Evolutionary conservation across 805 yeast species (phyloP), one percentile per base, ranked within the genome.

Genomic region (Dipodascopsis tothii): DNA sequence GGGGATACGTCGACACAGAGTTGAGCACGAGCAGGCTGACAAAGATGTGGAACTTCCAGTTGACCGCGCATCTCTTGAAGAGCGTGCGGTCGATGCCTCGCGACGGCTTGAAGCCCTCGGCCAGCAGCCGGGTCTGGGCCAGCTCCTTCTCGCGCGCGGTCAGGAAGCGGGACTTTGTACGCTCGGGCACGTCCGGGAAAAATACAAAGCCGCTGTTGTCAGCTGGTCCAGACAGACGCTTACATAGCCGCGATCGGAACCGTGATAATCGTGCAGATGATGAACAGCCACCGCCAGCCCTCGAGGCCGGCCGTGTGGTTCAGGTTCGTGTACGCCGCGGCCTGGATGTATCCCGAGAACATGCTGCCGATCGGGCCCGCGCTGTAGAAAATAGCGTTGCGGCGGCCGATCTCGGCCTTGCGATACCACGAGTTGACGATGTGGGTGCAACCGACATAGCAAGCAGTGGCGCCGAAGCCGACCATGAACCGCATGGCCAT

Each of bases 271-370:
- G 80, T 80, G 57, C 80, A 84, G 50, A 81, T 70, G 37, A 81
- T 73, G 56, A 78, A 81, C 55, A 78, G 75, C 86, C 86, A 81
- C 65, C 78, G 71, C 86, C 86, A 81, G 9, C 83, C 77, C 9
- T 69, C 68, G 11, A 74, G 63, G 0, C 84, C 85, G 35, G 58
- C 56, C 7, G 56, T 62, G 23, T 81, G 83, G 41, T 69, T 63
- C 50, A 80, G 59, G 32, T 61, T 54, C 21, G 66, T 55, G 43
- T 64, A 70, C 19, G 78, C 70, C 5, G 79, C 75, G 17, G 80
- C 74, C 52, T 79, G 80, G 34, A 81, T 64, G 48, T 77, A 73
- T 40, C 84, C 82, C 1, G 82, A 70, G 17, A 82, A 74, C 50
- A 80, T 65, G 21, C 72, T 64, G 14, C 84, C 87, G 22, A 81